These are phyloP conservation scores for Elsinoe arachidis DNA, from an alignment of 2,329 filamentous ascomycete species.

Conservation along the genomic window DNA sequence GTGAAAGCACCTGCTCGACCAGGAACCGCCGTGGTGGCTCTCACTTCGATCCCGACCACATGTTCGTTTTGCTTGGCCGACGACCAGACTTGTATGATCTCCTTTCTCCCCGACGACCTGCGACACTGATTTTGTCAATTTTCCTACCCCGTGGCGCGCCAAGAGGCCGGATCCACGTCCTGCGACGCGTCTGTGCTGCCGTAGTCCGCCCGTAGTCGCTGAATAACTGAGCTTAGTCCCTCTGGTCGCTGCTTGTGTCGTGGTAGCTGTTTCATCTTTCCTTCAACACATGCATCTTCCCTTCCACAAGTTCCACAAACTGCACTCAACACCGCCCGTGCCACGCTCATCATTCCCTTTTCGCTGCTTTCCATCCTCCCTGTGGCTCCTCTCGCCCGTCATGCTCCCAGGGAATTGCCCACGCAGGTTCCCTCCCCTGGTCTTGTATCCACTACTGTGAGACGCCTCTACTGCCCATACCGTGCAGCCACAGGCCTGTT, in stretches of 20 bases:
- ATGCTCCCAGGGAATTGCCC: background rate
- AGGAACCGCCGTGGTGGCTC: background rate
- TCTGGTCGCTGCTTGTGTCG: background rate
- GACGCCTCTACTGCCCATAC: conserved; percentile 2
- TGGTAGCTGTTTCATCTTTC: conserved; percentile 8
- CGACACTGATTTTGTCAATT: background rate
- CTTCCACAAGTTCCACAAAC: background rate
- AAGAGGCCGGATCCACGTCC: conserved; percentile 1
- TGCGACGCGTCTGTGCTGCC: conserved; percentile 10
- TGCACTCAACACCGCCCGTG: background rate
- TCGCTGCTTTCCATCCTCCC: background rate
- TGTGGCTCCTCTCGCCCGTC: background rate
- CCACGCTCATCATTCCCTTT: background rate
- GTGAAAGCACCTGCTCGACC: no score
- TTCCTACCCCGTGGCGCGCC: background rate
- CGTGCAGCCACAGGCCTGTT: conserved; percentile 1
- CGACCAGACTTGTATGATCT: background rate
- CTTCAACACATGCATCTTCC: background rate
- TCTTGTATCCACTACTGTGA: conserved; percentile 8
- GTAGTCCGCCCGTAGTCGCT: background rate
- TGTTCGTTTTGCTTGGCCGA: background rate
- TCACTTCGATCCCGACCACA: background rate
- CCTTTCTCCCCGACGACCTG: background rate
- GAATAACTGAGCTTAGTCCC: background rate
- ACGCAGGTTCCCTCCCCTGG: background rate